phyloP scores from a whole-genome alignment of 2,329 filamentous ascomycete genomes.

The Botrytis deweyae region DNA sequence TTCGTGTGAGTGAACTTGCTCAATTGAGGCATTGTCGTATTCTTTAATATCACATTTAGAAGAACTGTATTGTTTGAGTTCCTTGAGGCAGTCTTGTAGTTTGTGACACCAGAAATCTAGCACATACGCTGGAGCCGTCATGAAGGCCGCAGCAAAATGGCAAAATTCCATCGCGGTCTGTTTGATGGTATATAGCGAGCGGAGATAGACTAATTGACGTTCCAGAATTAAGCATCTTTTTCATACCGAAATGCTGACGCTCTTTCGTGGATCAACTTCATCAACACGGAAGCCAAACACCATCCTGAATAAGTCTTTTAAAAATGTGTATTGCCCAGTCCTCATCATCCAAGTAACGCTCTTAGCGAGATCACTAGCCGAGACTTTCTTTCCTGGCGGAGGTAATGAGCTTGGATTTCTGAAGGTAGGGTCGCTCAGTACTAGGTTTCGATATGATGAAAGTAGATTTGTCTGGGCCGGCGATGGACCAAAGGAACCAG shows the following conservation, averaged over 20 bases:
- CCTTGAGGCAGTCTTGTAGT: background rate
- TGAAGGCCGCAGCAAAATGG: background rate
- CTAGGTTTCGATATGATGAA: conserved; percentile 76
- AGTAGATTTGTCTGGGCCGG: conserved; percentile 70
- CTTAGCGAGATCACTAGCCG: conserved; percentile 74
- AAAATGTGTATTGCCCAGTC: conserved; percentile 72
- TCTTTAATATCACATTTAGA: background rate
- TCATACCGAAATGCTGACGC: conserved; percentile 59
- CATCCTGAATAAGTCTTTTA: conserved; percentile 77
- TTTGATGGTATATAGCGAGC: background rate
- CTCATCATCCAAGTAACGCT: conserved; percentile 75
- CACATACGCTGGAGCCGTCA: background rate
- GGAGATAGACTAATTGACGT: background rate
- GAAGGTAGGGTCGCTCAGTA: conserved; percentile 71
- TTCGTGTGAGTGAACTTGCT: too few species aligned
- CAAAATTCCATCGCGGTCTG: background rate
- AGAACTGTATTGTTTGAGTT: background rate
- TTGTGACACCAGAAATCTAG: background rate
- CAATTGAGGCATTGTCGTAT: background rate
- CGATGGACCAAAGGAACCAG: conserved; percentile 74
- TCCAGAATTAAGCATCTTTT: background rate
- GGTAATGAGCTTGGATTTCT: conserved; percentile 55
- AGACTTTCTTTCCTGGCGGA: conserved; percentile 56
- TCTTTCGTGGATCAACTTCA: conserved; percentile 68
- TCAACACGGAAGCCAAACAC: conserved; percentile 85